Evolutionary conservation across 768 basidiomycete genomes (phyloP), one percentile per base, ranked within the genome.

Genomic region (Kwoniella sp.): DNA sequence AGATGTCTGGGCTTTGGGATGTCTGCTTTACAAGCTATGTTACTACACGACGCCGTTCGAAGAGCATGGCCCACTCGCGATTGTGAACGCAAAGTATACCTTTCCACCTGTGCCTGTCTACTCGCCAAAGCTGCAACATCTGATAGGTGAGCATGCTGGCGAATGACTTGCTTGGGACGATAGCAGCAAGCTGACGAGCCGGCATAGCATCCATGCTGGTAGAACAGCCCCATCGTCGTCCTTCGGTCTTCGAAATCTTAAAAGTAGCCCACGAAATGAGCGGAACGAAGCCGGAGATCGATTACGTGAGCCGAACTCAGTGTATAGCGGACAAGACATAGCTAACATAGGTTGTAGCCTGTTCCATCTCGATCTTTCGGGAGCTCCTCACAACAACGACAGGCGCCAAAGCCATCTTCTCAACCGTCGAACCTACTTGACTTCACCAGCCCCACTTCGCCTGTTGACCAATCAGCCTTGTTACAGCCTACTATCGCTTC

Each of bases 1-100:
- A 73, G 93, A 99, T 66, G 86, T 99, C 0, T 99, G 95, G 95
- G 95, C 95, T 0, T 80, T 99, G 20, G 95, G 93, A 20, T 91
- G 98, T 14, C 77, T 99, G 54, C 80, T 99, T 12, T 99, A 96
- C 79, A 99, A 98, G 78, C 82, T 99, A 12, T 98, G 95, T 74
- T 99, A 96, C 76, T 99, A 99, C 74, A 99, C 92, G 0, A 99
- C 95, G 0, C 95, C 95, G 0, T 99, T 99, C 67, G 95, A 99
- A 74, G 93, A 96, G 68, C 91, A 96, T 63, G 93, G 93, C 0
- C 88, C 89, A 2, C 77, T 99, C 45, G 95, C 95, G 2, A 98
- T 98, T 57, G 79, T 98, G 58, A 96, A 96, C 67, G 92, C 92
- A 29, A 89, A 92, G 66, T 99, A 96, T 74, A 85, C 84, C 60